Evolutionary conservation across 2,329 filamentous ascomycete genomes (phyloP).

Genomic region (Cryphonectria parasitica): DNA sequence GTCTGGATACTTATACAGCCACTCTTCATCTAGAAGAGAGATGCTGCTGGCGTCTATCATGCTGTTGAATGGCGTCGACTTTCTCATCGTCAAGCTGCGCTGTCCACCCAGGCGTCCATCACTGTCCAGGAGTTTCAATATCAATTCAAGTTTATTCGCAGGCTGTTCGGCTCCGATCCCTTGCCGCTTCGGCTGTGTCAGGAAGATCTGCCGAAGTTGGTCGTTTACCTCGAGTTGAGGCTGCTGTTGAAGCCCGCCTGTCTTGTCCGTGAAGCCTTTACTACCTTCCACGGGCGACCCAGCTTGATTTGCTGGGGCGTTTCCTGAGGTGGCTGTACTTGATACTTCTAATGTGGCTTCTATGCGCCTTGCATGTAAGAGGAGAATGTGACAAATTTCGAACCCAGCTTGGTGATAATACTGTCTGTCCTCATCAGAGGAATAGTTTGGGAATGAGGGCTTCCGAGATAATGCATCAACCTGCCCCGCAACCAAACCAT

Average conservation of each 20-base stretch:
- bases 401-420: slow-evolving; percentile 15
- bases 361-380: neutral
- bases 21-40: slow-evolving; percentile 29
- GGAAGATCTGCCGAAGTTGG: neutral
- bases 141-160: neutral
- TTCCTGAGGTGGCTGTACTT: neutral
- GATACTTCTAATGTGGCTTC: neutral
- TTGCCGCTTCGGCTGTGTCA: neutral
- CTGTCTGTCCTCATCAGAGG: neutral
- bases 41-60: slow-evolving; percentile 27
- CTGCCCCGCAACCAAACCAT: neutral
- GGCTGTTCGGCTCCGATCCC: neutral
- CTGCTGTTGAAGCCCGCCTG: neutral
- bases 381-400: slow-evolving; percentile 15
- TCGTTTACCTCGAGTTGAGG: neutral
- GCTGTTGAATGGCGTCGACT: slow-evolving; percentile 20
- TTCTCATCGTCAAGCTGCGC: slow-evolving; percentile 21
- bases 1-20: slow-evolving; percentile 32
- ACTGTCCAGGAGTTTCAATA: neutral
- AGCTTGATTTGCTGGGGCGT: neutral
- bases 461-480: neutral
- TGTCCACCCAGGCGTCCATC: neutral
- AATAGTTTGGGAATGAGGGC: neutral
- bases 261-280: neutral
- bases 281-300: neutral